A percentile compares a stretch with the other conserved stretches of the same genome.
Conservation (phyloP, 306 rosid genomes). For the Nissolia schottii region DNA sequence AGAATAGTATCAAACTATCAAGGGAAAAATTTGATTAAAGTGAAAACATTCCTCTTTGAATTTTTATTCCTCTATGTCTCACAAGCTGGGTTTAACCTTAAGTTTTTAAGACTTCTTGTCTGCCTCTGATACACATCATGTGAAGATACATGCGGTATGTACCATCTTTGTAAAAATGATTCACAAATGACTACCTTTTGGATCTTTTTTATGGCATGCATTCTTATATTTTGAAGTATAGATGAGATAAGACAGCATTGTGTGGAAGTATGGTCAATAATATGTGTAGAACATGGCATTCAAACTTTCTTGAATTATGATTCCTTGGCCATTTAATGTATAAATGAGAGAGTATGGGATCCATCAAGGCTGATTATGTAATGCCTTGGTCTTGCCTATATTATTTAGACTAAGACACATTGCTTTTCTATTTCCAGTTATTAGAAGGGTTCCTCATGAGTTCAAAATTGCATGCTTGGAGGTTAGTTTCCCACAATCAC, state of each 20-base stretch:
- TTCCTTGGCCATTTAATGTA: background rate
- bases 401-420: constrained; percentile 11
- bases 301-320: background rate
- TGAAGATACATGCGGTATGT: background rate
- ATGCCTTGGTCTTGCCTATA: background rate
- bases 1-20: background rate
- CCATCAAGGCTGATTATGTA: constrained; percentile 4
- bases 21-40: background rate
- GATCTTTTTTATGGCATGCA: background rate
- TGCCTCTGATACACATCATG: background rate
- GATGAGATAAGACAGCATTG: background rate
- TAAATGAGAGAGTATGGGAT: background rate
- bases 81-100: too few relatives aligned
- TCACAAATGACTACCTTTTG: background rate
- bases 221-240: background rate
- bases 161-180: background rate
- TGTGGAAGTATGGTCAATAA: background rate
- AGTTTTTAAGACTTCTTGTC: too few relatives aligned
- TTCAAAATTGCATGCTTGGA: constrained; percentile 93
- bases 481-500: constrained; percentile 48
- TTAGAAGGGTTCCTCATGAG: constrained; percentile 95
- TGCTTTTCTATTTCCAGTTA: constrained; percentile 53
- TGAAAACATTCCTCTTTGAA: background rate
- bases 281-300: background rate
- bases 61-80: background rate